phyloP scores from a whole-genome alignment of 179 eudicot genomes.

The Vitellaria paradoxa region DNA sequence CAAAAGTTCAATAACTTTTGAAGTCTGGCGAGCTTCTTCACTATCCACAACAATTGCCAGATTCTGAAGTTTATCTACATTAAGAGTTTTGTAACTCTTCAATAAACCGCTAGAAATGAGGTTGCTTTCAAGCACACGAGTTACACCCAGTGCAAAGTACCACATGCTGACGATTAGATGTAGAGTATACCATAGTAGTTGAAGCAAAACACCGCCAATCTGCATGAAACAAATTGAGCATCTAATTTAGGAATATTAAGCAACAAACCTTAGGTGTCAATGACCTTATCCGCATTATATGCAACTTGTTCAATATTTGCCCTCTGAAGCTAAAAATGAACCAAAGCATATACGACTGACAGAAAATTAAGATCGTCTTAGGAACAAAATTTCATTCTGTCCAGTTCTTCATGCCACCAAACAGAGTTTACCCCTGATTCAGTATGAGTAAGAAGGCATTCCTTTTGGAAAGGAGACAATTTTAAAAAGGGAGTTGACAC shows the following conservation, averaged over 20 bases:
- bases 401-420: no score
- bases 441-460: neutral
- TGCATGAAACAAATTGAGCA: constrained; percentile 32
- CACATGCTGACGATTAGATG: constrained; percentile 55
- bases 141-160: constrained; percentile 30
- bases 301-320: neutral
- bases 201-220: constrained; percentile 42
- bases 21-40: constrained; percentile 62
- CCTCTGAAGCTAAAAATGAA: neutral
- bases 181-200: constrained; percentile 48
- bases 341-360: neutral
- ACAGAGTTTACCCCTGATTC: neutral
- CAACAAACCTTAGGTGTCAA: neutral
- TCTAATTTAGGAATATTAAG: neutral
- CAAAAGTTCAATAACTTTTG: constrained; percentile 61
- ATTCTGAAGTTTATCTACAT: constrained; percentile 56
- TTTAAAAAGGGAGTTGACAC: neutral
- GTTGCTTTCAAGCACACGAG: constrained; percentile 53
- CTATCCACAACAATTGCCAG: constrained; percentile 85
- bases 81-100: constrained; percentile 42
- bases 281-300: neutral
- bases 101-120: constrained; percentile 45
- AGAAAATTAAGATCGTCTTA: no score
- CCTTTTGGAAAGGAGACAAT: neutral
- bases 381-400: no score